A percentile compares a stretch with the other conserved stretches of the same genome.
phyloP scores from a whole-genome alignment of 2,329 filamentous ascomycete genomes.

The Colletotrichum sp. region DNA sequence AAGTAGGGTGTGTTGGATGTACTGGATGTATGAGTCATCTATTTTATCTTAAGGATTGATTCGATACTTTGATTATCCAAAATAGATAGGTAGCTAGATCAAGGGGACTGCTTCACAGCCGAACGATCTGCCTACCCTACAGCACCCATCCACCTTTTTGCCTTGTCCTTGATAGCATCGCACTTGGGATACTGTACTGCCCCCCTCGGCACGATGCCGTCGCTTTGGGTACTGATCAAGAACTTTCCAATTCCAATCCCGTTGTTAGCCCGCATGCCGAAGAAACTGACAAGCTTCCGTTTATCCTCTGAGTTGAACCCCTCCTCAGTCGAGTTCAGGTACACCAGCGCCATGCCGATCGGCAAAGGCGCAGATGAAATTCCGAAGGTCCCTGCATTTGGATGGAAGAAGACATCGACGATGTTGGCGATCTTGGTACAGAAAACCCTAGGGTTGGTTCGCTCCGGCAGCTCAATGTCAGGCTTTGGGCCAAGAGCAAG shows the following conservation, averaged over 20 bases:
- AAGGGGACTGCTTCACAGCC: neutral
- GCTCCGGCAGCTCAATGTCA: neutral
- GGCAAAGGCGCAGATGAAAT: constrained; percentile 18
- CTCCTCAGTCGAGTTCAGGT: constrained; percentile 15
- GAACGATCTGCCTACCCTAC: neutral
- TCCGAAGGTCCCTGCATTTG: constrained; percentile 14
- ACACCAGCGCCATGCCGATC: constrained; percentile 17
- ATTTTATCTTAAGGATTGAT: neutral
- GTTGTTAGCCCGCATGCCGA: neutral
- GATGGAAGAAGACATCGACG: constrained; percentile 19
- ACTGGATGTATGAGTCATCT: neutral
- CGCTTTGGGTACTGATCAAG: constrained; percentile 2
- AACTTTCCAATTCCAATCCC: constrained; percentile 14
- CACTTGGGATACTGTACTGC: neutral
- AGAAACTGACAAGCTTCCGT: constrained; percentile 9
- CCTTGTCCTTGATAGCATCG: neutral
- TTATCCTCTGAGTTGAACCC: constrained; percentile 1
- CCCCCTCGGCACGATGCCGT: neutral
- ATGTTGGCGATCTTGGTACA: constrained; percentile 21
- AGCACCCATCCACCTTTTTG: neutral
- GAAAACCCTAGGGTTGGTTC: constrained; percentile 9
- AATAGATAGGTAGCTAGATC: neutral
- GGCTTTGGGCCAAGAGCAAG: neutral
- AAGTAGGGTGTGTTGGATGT: neutral
- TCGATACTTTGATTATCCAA: neutral